Base-by-base conservation (phyloP, 495 filamentous ascomycete genomes). In the Neurospora sublineolata region DNA sequence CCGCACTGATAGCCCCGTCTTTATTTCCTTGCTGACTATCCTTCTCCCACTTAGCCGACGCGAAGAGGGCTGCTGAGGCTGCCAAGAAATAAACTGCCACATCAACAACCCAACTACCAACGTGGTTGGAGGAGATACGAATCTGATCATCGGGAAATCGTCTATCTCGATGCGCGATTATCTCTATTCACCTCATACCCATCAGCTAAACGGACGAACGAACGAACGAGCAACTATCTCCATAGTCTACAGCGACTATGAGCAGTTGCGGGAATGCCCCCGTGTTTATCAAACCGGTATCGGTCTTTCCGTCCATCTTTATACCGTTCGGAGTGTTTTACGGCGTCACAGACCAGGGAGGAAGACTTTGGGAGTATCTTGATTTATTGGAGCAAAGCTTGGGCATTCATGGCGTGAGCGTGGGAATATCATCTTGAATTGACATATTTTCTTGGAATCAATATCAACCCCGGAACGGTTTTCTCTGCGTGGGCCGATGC, bases 21-120 rank as follows among this genome's bases (percentile, higher is more conserved):
- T n/a, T n/a, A 12, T 18, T 40, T 37, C 16, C 27, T 44, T 36
- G 11, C 67, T 41, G 14, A 44, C 36, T 37, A 27, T 37, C 68
- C 12, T 30, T 64, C 39, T 67, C 33, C 33, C 12, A n/a, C 20
- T 23, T 72, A 87, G 85, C 85, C 78, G 82, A 87, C 73, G 85
- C 84, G 38, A 86, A 82, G 79, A 85, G 83, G 71, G 76, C 79
- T n/a, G 79, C 75, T n/a, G 80, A 80, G 37, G 75, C 73, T 37
- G 76, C 64, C 33, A 75, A 60, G 40, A 79, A 78, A 64, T 81
- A 79, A 75, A 77, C 78, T 41, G 77, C 79, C 73, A 79, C 33
- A 14, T 33, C 27, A 60, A 60, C 23, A 79, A n/a, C 77, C 74
- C 44, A 37, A 37, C 37, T 20, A 20, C 9, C 18, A 18, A 23